phyloP scores from a whole-genome alignment of 352 stramenopile species.

The Thalassiosira mediterranea region DNA sequence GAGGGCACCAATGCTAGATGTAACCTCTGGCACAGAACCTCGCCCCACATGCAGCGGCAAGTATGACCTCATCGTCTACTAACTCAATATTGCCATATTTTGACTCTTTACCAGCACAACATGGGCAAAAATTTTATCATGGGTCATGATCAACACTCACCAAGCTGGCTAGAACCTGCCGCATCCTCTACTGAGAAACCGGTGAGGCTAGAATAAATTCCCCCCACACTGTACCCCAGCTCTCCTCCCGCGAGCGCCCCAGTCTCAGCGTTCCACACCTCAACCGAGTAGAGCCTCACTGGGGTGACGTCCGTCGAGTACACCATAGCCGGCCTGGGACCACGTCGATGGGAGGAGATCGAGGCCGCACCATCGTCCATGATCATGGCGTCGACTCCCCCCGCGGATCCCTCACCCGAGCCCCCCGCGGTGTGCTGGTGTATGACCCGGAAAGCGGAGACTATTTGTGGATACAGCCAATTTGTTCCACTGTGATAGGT shows the following conservation, averaged over 20 bases:
- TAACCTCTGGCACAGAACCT: too few species aligned
- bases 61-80: too few species aligned
- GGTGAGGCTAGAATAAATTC: constrained; percentile 86
- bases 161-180: constrained; percentile 53
- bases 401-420: neutral
- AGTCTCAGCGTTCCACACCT: constrained; percentile 88
- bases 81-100: too few species aligned
- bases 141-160: too few species aligned
- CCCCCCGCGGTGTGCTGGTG: constrained; percentile 63
- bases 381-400: constrained; percentile 18
- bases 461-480: constrained; percentile 92
- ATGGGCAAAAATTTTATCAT: too few species aligned
- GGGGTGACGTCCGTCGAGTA: constrained; percentile 42
- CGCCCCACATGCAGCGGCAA: neutral
- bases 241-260: constrained; percentile 89
- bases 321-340: constrained; percentile 49
- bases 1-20: too few species aligned
- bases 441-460: constrained; percentile 86
- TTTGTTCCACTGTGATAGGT: constrained; percentile 85
- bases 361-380: too few species aligned
- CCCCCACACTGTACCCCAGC: constrained; percentile 91
- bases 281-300: constrained; percentile 90
- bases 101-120: too few species aligned
- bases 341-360: too few species aligned
- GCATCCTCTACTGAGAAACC: constrained; percentile 52